A percentile compares a stretch with the other conserved stretches of the same genome.
Conservation (phyloP, 768 basidiomycete genomes). For the Trametopsis cervina region DNA sequence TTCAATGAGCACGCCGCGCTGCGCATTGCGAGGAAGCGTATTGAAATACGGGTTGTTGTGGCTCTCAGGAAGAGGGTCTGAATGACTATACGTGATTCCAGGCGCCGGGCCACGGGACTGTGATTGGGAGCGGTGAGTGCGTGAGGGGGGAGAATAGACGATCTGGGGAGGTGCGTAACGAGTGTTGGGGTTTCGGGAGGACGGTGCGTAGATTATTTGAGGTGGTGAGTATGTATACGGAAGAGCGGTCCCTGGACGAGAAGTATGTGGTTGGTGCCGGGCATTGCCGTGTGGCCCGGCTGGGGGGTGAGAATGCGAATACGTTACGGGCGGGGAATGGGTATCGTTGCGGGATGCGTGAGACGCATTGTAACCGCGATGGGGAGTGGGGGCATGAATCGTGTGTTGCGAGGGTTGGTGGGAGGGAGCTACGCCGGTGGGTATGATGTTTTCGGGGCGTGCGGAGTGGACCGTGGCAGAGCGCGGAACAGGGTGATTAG, state of each 20-base stretch:
- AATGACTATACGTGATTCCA: constrained; percentile 64
- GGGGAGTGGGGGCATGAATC: constrained; percentile 27
- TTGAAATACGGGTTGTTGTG: constrained; percentile 32
- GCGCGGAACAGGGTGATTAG: constrained; percentile 3
- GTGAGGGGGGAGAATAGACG: constrained; percentile 38
- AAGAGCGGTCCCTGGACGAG: constrained; percentile 27
- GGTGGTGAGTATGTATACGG: constrained; percentile 37
- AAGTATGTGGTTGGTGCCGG: constrained; percentile 14
- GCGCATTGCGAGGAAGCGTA: constrained; percentile 32
- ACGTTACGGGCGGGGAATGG: constrained; percentile 20
- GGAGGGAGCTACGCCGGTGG: constrained; percentile 15
- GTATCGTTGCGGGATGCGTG: constrained; percentile 13
- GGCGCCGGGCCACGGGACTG: constrained; percentile 28
- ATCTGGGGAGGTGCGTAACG: constrained; percentile 57
- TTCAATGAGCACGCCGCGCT: constrained; percentile 3
- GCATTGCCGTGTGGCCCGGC: constrained; percentile 22
- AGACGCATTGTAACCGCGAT: constrained; percentile 18
- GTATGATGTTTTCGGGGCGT: constrained; percentile 10
- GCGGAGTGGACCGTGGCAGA: constrained; percentile 9
- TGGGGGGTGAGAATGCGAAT: constrained; percentile 35
- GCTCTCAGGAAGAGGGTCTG: constrained; percentile 42
- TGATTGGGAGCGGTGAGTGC: constrained; percentile 10
- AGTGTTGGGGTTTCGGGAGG: constrained; percentile 34
- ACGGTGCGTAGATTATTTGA: constrained; percentile 55
- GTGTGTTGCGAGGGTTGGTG: constrained; percentile 24